Evolutionary conservation across 495 filamentous ascomycete genomes (phyloP), one percentile per base, ranked within the genome.

Genomic region (Elasticomyces elasticus): DNA sequence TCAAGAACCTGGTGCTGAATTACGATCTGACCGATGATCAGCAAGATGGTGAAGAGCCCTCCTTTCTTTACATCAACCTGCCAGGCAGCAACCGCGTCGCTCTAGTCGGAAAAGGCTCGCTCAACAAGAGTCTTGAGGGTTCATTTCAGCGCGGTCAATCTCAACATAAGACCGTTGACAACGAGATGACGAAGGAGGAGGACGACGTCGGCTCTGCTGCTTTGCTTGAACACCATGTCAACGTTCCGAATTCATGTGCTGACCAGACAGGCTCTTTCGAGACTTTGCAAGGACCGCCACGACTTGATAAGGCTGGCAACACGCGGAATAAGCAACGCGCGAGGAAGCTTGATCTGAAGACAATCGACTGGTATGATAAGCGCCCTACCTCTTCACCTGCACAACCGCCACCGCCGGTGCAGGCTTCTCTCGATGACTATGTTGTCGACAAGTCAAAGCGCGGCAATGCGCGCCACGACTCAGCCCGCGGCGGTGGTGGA

Each of bases 1-100:
- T 98, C 77, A 98, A 98, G 73, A 92, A 85, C 65, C 74, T 97
- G 22, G 94, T 98, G 41, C 76, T 98, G 65, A 97, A 95, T 69
- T 95, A 95, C 65, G 92, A 98, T 68, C 81, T 92, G 51, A 78
- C 85, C 48, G 88, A 82, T 51, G 78, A 82, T 63, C 84, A 89
- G 27, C 69, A 76, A 51, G 79, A 87, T 64, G 89, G 91, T 81
- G 76, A 84, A 72, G 75, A 83, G 71, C 68, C 71, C 66, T 62
- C 64, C 35, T 62, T 67, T 65, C 44, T 50, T 66, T 62, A 62
- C 40, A 40, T 51, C 15, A 23, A 50, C 7, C 40, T 51, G 22
- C 12, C 43, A 41, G 67, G 63, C 59, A 63, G 59, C 43, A 56
- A 61, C 23, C 53, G 61, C 52, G 49, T 74, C 54, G 74, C 72